A percentile compares a stretch with the other conserved stretches of the same genome.
phyloP scores from a whole-genome alignment of 2,329 filamentous ascomycete species.

The Albophoma yamanashiensis region DNA sequence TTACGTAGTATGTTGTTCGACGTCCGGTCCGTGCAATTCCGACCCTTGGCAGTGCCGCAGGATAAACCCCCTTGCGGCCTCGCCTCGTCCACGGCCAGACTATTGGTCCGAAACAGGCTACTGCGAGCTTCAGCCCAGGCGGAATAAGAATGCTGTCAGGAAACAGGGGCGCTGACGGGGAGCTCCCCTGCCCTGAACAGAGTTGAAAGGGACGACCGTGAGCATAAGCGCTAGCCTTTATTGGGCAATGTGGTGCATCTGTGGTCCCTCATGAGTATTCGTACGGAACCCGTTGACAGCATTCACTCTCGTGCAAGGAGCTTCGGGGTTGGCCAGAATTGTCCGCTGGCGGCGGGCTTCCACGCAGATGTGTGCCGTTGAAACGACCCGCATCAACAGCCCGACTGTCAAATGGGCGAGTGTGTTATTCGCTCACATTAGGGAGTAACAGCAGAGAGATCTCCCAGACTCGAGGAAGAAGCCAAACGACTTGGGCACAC shows the following conservation, averaged over 20 bases:
- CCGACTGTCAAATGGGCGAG: not conserved
- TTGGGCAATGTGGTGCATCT: not conserved
- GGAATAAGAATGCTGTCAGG: not conserved
- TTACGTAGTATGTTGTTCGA: too few relatives aligned
- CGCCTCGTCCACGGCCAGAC: not conserved
- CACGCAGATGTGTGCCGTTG: not conserved
- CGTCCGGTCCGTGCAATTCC: not conserved
- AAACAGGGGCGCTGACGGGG: not conserved
- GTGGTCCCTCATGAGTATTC: not conserved
- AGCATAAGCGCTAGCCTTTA: not conserved
- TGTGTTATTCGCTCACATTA: not conserved
- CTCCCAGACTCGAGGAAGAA: not conserved
- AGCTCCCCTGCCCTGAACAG: not conserved
- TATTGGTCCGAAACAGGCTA: not conserved
- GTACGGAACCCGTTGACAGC: not conserved
- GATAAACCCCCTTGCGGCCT: not conserved
- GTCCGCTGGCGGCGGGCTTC: not conserved
- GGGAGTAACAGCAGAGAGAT: too few relatives aligned
- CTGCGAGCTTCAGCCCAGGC: not conserved
- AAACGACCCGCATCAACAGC: not conserved
- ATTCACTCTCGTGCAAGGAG: not conserved
- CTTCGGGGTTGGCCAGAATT: not conserved
- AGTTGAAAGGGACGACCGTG: not conserved
- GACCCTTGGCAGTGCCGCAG: not conserved
- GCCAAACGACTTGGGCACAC: not conserved